Evolutionary conservation across 805 yeast genomes (phyloP).

Genomic region (Candida multigemmis): DNA sequence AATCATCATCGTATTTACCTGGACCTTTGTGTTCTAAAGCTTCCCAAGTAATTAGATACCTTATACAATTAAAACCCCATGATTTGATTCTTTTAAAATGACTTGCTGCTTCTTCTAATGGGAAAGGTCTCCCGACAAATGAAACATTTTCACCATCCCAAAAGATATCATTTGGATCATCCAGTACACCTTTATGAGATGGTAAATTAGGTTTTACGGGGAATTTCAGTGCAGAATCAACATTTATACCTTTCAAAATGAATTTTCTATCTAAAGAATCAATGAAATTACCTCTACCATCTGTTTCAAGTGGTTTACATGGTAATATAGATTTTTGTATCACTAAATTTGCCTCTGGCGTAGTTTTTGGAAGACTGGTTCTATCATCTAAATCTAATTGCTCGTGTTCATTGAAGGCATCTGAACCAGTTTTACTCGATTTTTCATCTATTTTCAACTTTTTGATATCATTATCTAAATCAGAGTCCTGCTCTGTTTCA

Average conservation of each 20-base stretch:
- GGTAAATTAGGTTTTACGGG: slow-evolving; percentile 52
- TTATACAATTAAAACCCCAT: slow-evolving; percentile 73
- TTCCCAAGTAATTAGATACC: slow-evolving; percentile 85
- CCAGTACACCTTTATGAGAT: slow-evolving; percentile 28
- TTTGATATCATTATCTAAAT: no score
- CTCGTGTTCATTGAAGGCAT: no score
- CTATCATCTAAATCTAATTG: no score
- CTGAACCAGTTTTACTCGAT: no score
- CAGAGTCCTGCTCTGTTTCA: no score
- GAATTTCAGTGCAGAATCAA: slow-evolving; percentile 66
- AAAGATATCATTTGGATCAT: slow-evolving; percentile 34
- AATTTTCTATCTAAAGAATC: slow-evolving; percentile 51
- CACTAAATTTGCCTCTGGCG: no score
- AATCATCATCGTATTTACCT: slow-evolving; percentile 69
- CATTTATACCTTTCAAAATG: slow-evolving; percentile 68
- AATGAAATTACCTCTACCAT: slow-evolving; percentile 46
- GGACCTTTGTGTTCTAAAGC: slow-evolving; percentile 88
- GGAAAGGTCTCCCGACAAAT: slow-evolving; percentile 79
- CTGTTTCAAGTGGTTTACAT: slow-evolving; percentile 12
- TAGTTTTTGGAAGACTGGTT: no score
- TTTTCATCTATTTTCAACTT: no score
- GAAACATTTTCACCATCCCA: slow-evolving; percentile 67
- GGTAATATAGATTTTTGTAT: no score
- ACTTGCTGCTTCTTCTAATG: slow-evolving; percentile 57
- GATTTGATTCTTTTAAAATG: slow-evolving; percentile 66